Evolutionary conservation across 495 filamentous ascomycete genomes (phyloP), one percentile per base, ranked within the genome.

Genomic region (Terfezia boudieri): DNA sequence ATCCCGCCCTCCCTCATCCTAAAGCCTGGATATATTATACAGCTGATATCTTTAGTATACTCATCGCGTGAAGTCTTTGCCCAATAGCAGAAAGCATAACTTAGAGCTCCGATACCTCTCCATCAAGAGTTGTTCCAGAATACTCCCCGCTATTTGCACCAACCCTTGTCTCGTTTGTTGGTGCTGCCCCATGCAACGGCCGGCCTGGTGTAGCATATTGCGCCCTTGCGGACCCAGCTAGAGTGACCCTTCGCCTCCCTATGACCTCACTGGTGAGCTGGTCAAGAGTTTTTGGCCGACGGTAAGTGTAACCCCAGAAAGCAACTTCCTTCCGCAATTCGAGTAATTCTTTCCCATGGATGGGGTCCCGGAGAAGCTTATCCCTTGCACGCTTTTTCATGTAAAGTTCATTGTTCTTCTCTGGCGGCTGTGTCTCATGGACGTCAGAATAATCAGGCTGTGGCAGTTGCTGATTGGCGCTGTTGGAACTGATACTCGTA

Each of bases 271-370:
- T 8, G 14, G 14, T 4, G 17, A 1, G 12, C 2, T 0, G 14
- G 6, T 46, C 41, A 14, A 68, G 58, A 7, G 63, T 62, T 56
- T 71, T 72, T 5, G 79, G 79, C 52, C 78, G 70, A 14, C 78
- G 76, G 66, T 86, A 94, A 11, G 83, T 86, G 66, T 96, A 96
- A n/a, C 89, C 88, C 53, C 87, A 65, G 67, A 94, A 94, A 2
- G 85, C 85, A 9, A 74, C 81, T 67, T 70, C 75, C 65, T 86
- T 87, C 56, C 89, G 74, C 54, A 88, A 73, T 54, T 87, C 82
- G 60, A 96, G 67, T 1, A 78, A 85, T 17, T 73, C 74, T 53
- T 69, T 71, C 10, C 74, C 76, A 2, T 80, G 72, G 12, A 71
- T 66, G 43, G 70, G 71, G 65, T 96, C 89, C 37, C 88, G 68